Evolutionary conservation across 805 yeast species (phyloP), one percentile per base, ranked within the genome.

Genomic region (Kuraishia borneana): DNA sequence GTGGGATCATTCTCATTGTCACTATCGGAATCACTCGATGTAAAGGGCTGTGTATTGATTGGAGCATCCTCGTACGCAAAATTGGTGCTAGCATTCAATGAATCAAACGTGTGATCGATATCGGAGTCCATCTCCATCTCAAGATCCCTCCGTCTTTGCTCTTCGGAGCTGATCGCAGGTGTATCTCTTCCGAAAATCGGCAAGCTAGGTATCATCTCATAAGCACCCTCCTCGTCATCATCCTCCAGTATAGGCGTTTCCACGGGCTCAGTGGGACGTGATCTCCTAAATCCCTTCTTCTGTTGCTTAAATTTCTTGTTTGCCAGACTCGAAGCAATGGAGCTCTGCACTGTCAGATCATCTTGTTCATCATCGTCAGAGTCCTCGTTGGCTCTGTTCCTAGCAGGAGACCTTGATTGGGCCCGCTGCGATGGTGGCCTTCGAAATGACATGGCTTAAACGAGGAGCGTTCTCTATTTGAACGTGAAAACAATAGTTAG

Each of bases 221-320:
- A 18, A 13, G 18, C 19, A 3, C 21, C 28, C 9, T 22, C 34
- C 18, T 33, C 36, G 27, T 6, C 31, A 3, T 33, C 27, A 13
- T 33, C 31, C 21, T 33, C 36, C 18, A 26, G 17, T 26, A 21
- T 26, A 3, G 35, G 31, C 8, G 18, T 21, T n/a, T 26, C 30
- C 18, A 20, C 33, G 9, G 17, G 4, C 4, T 17, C 18, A 9
- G 29, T 6, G 29, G n/a, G n/a, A n/a, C n/a, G n/a, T n/a, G n/a
- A n/a, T n/a, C n/a, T n/a, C n/a, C n/a, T n/a, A n/a, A n/a, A n/a
- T n/a, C n/a, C n/a, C n/a, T n/a, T n/a, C n/a, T n/a, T n/a, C n/a
- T n/a, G n/a, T n/a, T n/a, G n/a, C n/a, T n/a, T n/a, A n/a, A n/a
- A n/a, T n/a, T n/a, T n/a, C n/a, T n/a, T n/a, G n/a, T n/a, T n/a